phyloP scores from a whole-genome alignment of 306 rosid species.

The Spatholobus suberectus region DNA sequence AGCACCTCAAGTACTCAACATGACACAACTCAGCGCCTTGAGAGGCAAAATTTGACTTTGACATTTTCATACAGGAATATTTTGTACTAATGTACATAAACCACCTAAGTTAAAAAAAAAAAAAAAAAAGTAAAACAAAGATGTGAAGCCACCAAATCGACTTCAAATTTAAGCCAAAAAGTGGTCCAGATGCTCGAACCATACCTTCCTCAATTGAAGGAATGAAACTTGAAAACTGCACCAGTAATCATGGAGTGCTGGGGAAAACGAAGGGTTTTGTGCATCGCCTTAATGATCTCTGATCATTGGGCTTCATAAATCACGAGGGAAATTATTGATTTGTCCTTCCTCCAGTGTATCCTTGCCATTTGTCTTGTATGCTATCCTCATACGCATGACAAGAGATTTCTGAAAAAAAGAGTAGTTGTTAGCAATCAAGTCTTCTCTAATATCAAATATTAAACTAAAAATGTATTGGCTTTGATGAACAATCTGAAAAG shows the following conservation, averaged over 20 bases:
- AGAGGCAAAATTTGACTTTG: conserved; percentile 73
- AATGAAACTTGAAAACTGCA: conserved; percentile 48
- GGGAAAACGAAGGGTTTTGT: conserved; percentile 42
- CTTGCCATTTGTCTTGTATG: conserved; percentile 87
- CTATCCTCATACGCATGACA: conserved; percentile 92
- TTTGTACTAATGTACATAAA: conserved; percentile 77
- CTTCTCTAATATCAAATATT: too few relatives aligned
- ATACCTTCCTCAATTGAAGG: conserved; percentile 48
- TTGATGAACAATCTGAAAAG: conserved; percentile 19
- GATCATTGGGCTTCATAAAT: conserved; percentile 60
- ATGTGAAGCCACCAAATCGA: conserved; percentile 53
- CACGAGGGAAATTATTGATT: conserved; percentile 81
- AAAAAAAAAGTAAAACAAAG: background rate
- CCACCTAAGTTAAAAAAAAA: conserved; percentile 21
- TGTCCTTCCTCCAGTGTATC: conserved; percentile 95
- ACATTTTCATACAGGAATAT: conserved; percentile 60
- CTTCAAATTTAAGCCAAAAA: conserved; percentile 51
- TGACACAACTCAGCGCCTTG: conserved; percentile 54
- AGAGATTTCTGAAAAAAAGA: conserved; percentile 81
- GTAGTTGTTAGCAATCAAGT: conserved; percentile 39
- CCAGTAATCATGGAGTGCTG: conserved; percentile 24
- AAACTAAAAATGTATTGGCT: conserved; percentile 7
- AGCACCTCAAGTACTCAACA: conserved; percentile 58
- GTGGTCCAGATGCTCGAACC: conserved; percentile 51
- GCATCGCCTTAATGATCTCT: conserved; percentile 47